These are phyloP conservation scores for Chamaecyparis obtusa DNA, from an alignment of 75 land plant species.

Conservation along the genomic window DNA sequence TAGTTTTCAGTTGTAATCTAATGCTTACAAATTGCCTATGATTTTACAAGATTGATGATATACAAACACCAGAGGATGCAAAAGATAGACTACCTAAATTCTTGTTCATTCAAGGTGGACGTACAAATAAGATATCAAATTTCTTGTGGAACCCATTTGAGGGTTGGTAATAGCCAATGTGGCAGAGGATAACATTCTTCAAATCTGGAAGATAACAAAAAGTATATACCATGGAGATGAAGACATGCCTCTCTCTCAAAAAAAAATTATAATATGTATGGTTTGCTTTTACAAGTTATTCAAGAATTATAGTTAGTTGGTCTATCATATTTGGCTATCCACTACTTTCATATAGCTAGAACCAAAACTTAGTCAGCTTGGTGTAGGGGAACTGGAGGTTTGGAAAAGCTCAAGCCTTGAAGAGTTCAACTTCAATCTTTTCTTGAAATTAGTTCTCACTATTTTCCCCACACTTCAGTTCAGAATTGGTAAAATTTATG, in stretches of 20 bases:
- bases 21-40: not conserved
- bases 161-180: conserved; percentile 88
- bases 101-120: conserved; percentile 90
- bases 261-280: conserved; percentile 14
- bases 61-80: conserved; percentile 87
- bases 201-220: conserved; percentile 97
- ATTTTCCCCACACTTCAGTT: not conserved
- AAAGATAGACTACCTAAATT: conserved; percentile 94
- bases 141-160: conserved; percentile 91
- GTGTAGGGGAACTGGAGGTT: not conserved
- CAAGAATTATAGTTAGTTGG: not conserved
- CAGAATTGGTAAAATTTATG: not conserved
- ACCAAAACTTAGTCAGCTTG: not conserved
- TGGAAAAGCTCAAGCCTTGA: not conserved
- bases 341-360: not conserved
- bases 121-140: conserved; percentile 92
- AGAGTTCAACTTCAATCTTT: not conserved
- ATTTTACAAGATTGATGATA: conserved; percentile 68
- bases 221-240: conserved; percentile 96
- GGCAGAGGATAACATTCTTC: conserved; percentile 91
- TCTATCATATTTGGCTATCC: not conserved
- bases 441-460: not conserved
- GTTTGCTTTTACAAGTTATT: not conserved
- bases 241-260: conserved; percentile 51
- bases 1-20: not conserved